Evolutionary conservation across 768 basidiomycete genomes (phyloP).

Genomic region (Suillus fuscotomentosus): DNA sequence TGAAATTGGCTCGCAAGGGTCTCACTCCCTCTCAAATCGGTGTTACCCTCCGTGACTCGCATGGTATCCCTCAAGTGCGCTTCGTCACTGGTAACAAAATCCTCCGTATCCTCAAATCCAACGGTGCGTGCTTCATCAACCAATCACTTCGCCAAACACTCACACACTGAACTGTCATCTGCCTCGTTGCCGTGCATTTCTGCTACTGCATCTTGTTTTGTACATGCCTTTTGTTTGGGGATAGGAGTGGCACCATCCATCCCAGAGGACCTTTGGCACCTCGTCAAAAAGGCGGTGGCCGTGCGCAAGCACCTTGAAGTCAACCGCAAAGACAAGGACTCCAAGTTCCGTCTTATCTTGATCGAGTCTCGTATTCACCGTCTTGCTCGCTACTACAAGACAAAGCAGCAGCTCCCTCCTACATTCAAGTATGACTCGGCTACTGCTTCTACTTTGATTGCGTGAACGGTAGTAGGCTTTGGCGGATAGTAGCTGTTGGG

Average conservation of each 20-base stretch:
- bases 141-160: slow-evolving; percentile 9
- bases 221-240: slow-evolving; percentile 49
- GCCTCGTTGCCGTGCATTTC: slow-evolving; percentile 4
- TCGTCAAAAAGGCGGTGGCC: slow-evolving; percentile 99
- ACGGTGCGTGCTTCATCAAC: slow-evolving; percentile 57
- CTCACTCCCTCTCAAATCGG: slow-evolving; percentile 97
- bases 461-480: slow-evolving; percentile 39
- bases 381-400: slow-evolving; percentile 98
- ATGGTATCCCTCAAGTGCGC: slow-evolving; percentile 97
- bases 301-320: slow-evolving; percentile 98
- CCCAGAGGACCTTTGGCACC: slow-evolving; percentile 99
- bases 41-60: slow-evolving; percentile 95
- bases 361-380: slow-evolving; percentile 99
- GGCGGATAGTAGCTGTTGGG: background rate
- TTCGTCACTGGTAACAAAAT: slow-evolving; percentile 99
- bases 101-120: slow-evolving; percentile 93
- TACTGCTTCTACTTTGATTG: slow-evolving; percentile 89
- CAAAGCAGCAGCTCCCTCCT: slow-evolving; percentile 95
- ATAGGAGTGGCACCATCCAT: slow-evolving; percentile 95
- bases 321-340: slow-evolving; percentile 99
- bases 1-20: slow-evolving; percentile 97
- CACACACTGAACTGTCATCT: slow-evolving; percentile 20
- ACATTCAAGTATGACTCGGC: slow-evolving; percentile 98
- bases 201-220: slow-evolving; percentile 6
- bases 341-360: slow-evolving; percentile 93